A percentile compares a stretch with the other conserved stretches of the same genome.
Evolutionary conservation across 495 filamentous ascomycete genomes (phyloP).

Genomic region (Xylaria castorea): DNA sequence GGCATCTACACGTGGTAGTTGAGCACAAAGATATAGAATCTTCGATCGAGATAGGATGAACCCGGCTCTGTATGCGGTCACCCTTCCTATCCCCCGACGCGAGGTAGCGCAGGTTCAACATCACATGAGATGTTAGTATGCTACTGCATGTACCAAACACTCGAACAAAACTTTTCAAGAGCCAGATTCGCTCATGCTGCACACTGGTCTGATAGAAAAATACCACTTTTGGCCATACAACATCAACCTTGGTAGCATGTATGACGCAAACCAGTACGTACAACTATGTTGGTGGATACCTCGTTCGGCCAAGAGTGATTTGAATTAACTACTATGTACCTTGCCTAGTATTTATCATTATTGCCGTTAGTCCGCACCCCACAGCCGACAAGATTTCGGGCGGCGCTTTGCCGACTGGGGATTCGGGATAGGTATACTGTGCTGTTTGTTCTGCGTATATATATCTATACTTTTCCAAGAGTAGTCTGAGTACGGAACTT

Average conservation of each 20-base stretch:
- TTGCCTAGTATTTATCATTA: background rate
- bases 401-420: background rate
- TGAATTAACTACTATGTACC: background rate
- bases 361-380: conserved; percentile 11
- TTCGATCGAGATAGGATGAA: conserved; percentile 11
- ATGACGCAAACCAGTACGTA: background rate
- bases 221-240: background rate
- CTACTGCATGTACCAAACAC: background rate
- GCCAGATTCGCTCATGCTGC: background rate
- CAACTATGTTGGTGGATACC: background rate
- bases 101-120: background rate
- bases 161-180: background rate
- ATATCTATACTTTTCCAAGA: background rate
- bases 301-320: conserved; percentile 4
- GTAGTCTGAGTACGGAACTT: background rate
- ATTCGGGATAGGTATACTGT: background rate
- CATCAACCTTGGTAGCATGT: background rate
- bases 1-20: conserved; percentile 8
- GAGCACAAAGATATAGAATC: background rate
- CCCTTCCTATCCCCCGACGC: background rate
- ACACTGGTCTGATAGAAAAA: background rate
- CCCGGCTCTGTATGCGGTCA: background rate
- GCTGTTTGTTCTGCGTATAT: background rate
- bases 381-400: background rate
- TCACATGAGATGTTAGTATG: background rate